Evolutionary conservation across 116 monocot species (phyloP).

Genomic region (Phalaenopsis hybrid): DNA sequence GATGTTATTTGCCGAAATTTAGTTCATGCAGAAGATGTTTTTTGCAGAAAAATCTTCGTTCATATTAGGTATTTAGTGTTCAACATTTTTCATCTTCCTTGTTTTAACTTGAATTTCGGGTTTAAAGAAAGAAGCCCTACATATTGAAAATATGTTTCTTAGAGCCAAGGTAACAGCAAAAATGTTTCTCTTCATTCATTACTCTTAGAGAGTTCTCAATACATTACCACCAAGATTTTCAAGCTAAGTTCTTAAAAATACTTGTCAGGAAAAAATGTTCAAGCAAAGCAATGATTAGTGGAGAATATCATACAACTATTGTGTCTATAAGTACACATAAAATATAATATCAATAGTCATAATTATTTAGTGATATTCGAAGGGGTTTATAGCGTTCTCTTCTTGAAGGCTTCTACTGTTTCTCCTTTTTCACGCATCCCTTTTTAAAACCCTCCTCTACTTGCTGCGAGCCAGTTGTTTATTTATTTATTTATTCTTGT

Average conservation of each 20-base stretch:
- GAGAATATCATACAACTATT: no score
- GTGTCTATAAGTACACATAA: no score
- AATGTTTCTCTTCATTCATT: background rate
- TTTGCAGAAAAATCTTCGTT: background rate
- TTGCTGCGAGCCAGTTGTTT: no score
- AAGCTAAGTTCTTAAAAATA: background rate
- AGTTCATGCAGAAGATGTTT: slow-evolving; percentile 72
- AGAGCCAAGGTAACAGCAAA: slow-evolving; percentile 54
- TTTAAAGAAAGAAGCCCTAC: slow-evolving; percentile 54
- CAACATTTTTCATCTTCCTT: background rate
- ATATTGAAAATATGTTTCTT: slow-evolving; percentile 64
- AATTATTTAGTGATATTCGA: no score
- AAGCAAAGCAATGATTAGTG: no score
- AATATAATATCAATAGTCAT: no score
- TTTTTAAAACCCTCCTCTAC: no score
- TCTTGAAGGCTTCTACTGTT: no score
- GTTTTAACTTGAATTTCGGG: background rate
- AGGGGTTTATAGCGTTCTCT: no score
- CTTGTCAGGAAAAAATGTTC: no score
- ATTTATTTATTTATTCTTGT: no score
- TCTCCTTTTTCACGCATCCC: no score
- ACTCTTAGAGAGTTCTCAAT: background rate
- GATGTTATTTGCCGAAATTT: slow-evolving; percentile 63
- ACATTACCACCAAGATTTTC: background rate
- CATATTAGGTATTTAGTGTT: background rate